Evolutionary conservation across 345 rosid species (phyloP).

Genomic region (Lepidium didymum): DNA sequence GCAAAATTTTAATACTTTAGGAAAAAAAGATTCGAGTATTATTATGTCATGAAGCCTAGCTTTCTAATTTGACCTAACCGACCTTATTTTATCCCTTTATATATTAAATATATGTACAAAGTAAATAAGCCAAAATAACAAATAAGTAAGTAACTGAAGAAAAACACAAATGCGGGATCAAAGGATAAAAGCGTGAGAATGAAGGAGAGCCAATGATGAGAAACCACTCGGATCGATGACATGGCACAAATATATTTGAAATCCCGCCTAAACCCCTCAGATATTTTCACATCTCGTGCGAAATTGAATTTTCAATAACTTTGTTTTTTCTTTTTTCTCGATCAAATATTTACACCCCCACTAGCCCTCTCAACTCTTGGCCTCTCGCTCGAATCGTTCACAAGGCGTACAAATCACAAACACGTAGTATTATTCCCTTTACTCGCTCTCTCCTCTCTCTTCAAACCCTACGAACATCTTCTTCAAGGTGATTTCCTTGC

Average conservation of each 20-base stretch:
- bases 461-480: constrained; percentile 4
- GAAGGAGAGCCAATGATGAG: constrained; percentile 17
- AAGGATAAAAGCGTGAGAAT: constrained; percentile 25
- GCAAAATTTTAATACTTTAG: neutral
- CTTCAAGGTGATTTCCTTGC: constrained; percentile 7
- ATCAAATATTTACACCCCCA: constrained; percentile 20
- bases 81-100: neutral
- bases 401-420: constrained; percentile 23
- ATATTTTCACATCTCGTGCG: constrained; percentile 42
- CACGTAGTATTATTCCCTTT: neutral
- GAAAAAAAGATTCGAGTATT: constrained; percentile 13
- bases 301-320: constrained; percentile 55
- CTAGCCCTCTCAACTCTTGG: constrained; percentile 10
- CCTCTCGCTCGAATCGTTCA: constrained; percentile 22
- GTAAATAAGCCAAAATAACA: neutral
- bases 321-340: neutral
- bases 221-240: constrained; percentile 56
- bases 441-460: neutral
- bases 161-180: constrained; percentile 30
- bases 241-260: constrained; percentile 45
- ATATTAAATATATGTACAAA: neutral
- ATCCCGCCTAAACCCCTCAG: constrained; percentile 82
- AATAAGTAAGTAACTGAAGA: constrained; percentile 41
- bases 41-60: neutral
- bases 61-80: constrained; percentile 7